Percentiles rank a stretch among this genome's conserved stretches.
phyloP scores from a whole-genome alignment of 257 asterid genomes.

The Fraxinus anomala region DNA sequence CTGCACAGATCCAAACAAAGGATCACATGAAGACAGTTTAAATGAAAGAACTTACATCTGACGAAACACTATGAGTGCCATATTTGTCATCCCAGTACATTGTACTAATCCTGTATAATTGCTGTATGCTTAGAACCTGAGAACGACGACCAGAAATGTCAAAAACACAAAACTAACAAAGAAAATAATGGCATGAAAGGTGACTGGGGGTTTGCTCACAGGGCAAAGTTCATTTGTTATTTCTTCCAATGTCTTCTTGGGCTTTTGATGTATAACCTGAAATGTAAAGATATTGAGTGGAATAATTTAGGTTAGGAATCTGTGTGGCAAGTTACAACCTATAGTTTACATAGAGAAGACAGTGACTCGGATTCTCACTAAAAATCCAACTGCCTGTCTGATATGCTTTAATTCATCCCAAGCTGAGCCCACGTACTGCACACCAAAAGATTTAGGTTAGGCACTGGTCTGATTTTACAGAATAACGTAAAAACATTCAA shows the following conservation, averaged over 20 bases:
- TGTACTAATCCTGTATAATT: slow-evolving; percentile 89
- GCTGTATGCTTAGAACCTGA: slow-evolving; percentile 96
- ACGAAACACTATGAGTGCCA: slow-evolving; percentile 94
- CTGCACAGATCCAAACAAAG: slow-evolving; percentile 11
- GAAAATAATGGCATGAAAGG: not conserved
- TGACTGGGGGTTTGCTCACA: slow-evolving; percentile 49
- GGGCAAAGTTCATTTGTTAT: slow-evolving; percentile 94
- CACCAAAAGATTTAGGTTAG: slow-evolving; percentile 29
- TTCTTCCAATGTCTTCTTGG: slow-evolving; percentile 87
- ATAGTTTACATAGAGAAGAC: slow-evolving; percentile 2
- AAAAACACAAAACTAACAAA: slow-evolving; percentile 4
- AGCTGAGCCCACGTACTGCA: slow-evolving; percentile 91
- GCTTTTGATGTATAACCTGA: slow-evolving; percentile 99
- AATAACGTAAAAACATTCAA: not conserved
- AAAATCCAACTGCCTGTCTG: slow-evolving; percentile 98
- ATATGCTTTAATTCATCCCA: slow-evolving; percentile 98
- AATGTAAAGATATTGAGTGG: slow-evolving; percentile 16
- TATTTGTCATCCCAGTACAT: slow-evolving; percentile 99
- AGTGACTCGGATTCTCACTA: slow-evolving; percentile 50
- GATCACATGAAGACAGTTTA: slow-evolving; percentile 1
- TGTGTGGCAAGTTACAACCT: not conserved
- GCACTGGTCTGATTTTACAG: slow-evolving; percentile 22
- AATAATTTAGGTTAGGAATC: slow-evolving; percentile 13
- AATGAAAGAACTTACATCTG: slow-evolving; percentile 65
- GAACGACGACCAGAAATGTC: slow-evolving; percentile 18